These are phyloP conservation scores for Carex cristatella DNA, from an alignment of 176 grass and related monocot genomes.

Conservation along the genomic window DNA sequence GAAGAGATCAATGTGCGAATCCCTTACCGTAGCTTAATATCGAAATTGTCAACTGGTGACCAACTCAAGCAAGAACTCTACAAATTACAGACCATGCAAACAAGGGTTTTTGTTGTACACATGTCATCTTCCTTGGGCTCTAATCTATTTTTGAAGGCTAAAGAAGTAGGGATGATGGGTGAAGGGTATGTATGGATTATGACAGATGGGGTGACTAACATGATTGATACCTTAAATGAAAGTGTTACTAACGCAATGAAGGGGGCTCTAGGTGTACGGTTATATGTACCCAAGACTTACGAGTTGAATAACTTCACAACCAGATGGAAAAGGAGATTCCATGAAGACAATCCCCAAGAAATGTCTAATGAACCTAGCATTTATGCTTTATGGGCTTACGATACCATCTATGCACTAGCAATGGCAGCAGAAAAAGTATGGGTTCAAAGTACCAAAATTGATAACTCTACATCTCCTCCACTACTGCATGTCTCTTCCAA, in stretches of 20 bases:
- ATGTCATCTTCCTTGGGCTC: slow-evolving; percentile 32
- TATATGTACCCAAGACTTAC: slow-evolving; percentile 29
- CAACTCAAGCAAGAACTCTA: slow-evolving; percentile 37
- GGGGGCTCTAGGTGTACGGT: slow-evolving; percentile 38
- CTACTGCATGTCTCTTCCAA: slow-evolving; percentile 11
- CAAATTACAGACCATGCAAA: slow-evolving; percentile 32
- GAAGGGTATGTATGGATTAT: slow-evolving; percentile 48
- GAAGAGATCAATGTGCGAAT: slow-evolving; percentile 26
- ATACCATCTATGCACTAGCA: slow-evolving; percentile 45
- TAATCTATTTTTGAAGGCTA: slow-evolving; percentile 33
- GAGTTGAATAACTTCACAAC: slow-evolving; percentile 30
- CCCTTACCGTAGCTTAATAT: slow-evolving; percentile 24
- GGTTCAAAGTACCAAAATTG: slow-evolving; percentile 5
- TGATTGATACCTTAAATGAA: slow-evolving; percentile 32
- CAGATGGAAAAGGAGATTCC: slow-evolving; percentile 44
- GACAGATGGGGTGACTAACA: slow-evolving; percentile 36
- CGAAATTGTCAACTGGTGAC: slow-evolving; percentile 24
- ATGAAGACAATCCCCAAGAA: slow-evolving; percentile 29
- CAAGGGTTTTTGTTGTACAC: slow-evolving; percentile 40
- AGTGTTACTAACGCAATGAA: slow-evolving; percentile 28
- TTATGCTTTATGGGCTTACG: slow-evolving; percentile 39
- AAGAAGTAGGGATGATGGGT: slow-evolving; percentile 47
- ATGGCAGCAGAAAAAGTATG: slow-evolving; percentile 27
- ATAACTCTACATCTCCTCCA: slow-evolving; percentile 2
- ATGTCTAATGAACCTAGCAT: slow-evolving; percentile 24